Conservation (phyloP, 1,284 basidiomycete species). For the Trichosporon coremiiforme region DNA sequence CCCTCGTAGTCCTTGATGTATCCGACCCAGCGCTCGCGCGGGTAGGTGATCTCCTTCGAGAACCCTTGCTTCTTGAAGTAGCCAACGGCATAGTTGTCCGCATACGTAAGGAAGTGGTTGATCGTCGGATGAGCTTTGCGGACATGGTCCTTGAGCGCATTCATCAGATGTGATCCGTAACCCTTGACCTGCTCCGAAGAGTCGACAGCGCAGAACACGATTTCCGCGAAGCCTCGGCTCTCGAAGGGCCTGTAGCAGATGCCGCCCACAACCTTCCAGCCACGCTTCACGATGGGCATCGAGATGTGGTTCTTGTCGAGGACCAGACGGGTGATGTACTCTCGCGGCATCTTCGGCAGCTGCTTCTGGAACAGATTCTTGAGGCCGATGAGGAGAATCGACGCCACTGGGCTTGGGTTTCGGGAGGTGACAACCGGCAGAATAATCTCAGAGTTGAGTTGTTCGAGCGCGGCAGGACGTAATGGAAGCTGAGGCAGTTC, state of each 20-base stretch:
- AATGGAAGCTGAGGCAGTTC: constrained; percentile 53
- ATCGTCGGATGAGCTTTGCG: constrained; percentile 74
- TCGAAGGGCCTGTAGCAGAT: constrained; percentile 98
- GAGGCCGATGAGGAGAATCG: constrained; percentile 86
- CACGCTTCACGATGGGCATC: constrained; percentile 92
- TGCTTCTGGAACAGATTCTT: constrained; percentile 98
- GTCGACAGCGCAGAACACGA: constrained; percentile 98
- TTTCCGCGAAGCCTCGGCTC: constrained; percentile 93
- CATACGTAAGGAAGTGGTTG: constrained; percentile 95
- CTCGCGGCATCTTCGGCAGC: constrained; percentile 97
- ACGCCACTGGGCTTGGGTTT: constrained; percentile 71
- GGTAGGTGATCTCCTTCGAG: constrained; percentile 92
- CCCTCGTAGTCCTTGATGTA: constrained; percentile 99
- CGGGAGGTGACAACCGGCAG: constrained; percentile 81
- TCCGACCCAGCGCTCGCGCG: constrained; percentile 91
- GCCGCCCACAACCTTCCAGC: constrained; percentile 94
- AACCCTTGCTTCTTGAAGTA: constrained; percentile 99
- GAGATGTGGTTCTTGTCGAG: constrained; percentile 89
- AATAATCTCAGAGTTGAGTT: constrained; percentile 79
- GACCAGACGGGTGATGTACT: constrained; percentile 96
- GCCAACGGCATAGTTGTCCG: constrained; percentile 98
- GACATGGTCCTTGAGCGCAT: constrained; percentile 95
- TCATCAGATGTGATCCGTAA: constrained; percentile 98
- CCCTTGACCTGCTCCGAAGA: constrained; percentile 98
- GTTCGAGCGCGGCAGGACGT: constrained; percentile 76